Base-by-base conservation (phyloP, 768 basidiomycete species). In the Podaxis carcinomalis region DNA sequence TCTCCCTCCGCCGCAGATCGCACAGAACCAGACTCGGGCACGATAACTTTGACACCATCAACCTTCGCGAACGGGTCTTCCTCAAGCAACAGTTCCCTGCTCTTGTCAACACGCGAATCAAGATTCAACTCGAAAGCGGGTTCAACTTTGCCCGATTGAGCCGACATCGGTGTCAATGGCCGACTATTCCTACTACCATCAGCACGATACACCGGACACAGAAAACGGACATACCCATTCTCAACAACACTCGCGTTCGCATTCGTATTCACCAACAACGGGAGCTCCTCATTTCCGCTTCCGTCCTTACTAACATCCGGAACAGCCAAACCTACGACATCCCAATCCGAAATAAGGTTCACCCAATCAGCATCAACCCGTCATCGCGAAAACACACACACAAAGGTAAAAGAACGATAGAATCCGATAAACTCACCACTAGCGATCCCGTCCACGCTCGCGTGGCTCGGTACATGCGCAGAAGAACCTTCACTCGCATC, bases 31-130 rank as follows among this genome's bases (percentile, higher is more conserved):
- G 27, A 32, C 36, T 19, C 52, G 36, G 7, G 19, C 35, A 9
- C 23, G 39, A 83, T 36, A 74, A 87, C 68, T 66, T 68, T 80
- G 6, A 87, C 84, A 16, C 82, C 84, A 42, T 80, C 79, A 0
- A 69, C 71, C 66, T 79, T 80, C 9, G 85, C 85, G 69, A 87
- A 87, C 3, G 86, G 81, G 67, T 79, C 80, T 47, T 80, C 78
- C 36, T 36, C 56, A 4, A 47, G 9, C 42, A 80, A 69, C 27
- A 77, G 16, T 71, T 70, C 3, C 5, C 19, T 19, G 4, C 6
- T 19, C 42, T 44, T 16, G 6, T 10, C 21, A 49, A 27, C 47
- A 23, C 47, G 19, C 21, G 47, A 49, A 49, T 11, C 47, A 49
- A 21, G 9, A 23, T 73, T 72, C n/a, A 72, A 46, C 42, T 69